Evolutionary conservation across 345 rosid species (phyloP), one percentile per base, ranked within the genome.

Genomic region (Corchorus olitorius): DNA sequence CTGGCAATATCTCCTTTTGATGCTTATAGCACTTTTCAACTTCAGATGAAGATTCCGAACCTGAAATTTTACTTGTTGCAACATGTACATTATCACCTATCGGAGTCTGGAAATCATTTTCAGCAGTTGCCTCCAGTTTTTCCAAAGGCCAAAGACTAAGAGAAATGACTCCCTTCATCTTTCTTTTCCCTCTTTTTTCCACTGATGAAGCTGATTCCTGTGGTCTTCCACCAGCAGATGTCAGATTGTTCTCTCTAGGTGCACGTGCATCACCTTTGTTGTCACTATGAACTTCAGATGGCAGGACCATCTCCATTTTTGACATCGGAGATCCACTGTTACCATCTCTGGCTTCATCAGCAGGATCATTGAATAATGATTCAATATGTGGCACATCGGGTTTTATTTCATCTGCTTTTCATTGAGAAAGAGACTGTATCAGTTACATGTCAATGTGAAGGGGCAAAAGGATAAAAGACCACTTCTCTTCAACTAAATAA

Each of bases 81-180:
- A 46, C 79, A 65, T 52, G 65, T n/a, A 33, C 79, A 27, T 75
- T 83, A 72, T 77, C 80, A 78, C 80, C 58, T 12, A 63, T 73
- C 46, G 55, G 69, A 68, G 76, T 68, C 75, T 35, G 76, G 4
- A 86, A 43, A 72, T 87, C 90, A 67, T 89, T 92, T 82, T 90
- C 94, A 68, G 80, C 85, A 39, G 88, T 89, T 78, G 93, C 81
- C 81, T 95, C 98, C 80, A 78, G 65, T 73, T 80, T 83, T 7
- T 86, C 88, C 49, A 20, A 52, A 64, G 79, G 75, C 41, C 60
- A 75, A 80, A 66, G 64, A 52, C 63, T 68, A 8, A 73, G 14
- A 62, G 68, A 54, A 73, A 74, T 33, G n/a, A 19, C 37, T 72
- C 49, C 59, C 58, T 37, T 62, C 63, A 63, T 58, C 69, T 72